Conservation (phyloP, 2,329 filamentous ascomycete genomes). For the Elsinoe necatrix region DNA sequence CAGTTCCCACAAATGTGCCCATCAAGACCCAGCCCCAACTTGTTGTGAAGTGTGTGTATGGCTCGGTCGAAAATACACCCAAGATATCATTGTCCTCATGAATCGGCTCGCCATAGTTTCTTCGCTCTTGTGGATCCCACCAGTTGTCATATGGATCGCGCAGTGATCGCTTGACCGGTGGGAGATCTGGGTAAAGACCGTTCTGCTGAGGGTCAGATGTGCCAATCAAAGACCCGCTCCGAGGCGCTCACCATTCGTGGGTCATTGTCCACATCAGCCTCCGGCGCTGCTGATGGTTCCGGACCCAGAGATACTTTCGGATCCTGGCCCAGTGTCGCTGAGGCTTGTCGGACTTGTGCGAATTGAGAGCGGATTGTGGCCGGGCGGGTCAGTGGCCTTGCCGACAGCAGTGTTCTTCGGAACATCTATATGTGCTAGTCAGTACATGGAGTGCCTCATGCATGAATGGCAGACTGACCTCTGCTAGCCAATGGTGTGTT, state of each 20-base stretch:
- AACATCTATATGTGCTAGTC: conserved; percentile 28
- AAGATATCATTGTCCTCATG: conserved; percentile 95
- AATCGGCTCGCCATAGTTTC: conserved; percentile 92
- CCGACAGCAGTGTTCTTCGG: conserved; percentile 34
- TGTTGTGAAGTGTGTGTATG: conserved; percentile 76
- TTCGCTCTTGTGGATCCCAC: conserved; percentile 96
- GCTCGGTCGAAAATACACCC: conserved; percentile 78
- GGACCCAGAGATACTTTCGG: neutral
- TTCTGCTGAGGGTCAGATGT: conserved; percentile 47
- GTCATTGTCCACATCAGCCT: conserved; percentile 32
- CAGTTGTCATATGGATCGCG: conserved; percentile 88
- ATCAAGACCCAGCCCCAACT: conserved; percentile 58
- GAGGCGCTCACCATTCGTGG: conserved; percentile 51
- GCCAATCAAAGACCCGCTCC: conserved; percentile 16
- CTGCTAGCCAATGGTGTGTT: neutral
- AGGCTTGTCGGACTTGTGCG: conserved; percentile 30
- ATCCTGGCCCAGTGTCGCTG: conserved; percentile 14
- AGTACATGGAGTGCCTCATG: neutral
- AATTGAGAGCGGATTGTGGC: conserved; percentile 23
- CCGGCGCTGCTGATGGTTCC: neutral
- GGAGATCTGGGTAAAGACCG: conserved; percentile 74
- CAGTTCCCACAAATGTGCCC: conserved; percentile 36
- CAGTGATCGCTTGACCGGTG: conserved; percentile 74
- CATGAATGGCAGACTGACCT: neutral
- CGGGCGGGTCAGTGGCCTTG: conserved; percentile 33